A percentile compares a stretch with the other conserved stretches of the same genome.
phyloP scores from a whole-genome alignment of 2,329 filamentous ascomycete genomes.

The Aureobasidium sp. region DNA sequence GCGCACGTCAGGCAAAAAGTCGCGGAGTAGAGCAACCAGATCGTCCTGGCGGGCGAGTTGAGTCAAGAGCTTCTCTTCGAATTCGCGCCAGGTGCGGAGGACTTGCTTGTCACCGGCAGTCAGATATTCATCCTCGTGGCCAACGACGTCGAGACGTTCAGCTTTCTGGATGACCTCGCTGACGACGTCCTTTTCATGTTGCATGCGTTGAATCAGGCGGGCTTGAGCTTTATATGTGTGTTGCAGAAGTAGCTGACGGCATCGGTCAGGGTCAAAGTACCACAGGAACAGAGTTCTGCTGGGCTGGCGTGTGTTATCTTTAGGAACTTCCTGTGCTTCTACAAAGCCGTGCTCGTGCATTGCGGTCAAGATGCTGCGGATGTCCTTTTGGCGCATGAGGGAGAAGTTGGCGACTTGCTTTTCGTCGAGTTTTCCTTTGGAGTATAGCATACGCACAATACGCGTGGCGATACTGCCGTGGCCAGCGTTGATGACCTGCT shows the following conservation, averaged over 20 bases:
- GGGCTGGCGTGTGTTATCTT: conserved; percentile 73
- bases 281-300: conserved; percentile 84
- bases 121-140: conserved; percentile 74
- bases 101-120: conserved; percentile 64
- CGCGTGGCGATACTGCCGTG: conserved; percentile 73
- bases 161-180: conserved; percentile 71
- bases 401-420: conserved; percentile 75
- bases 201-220: conserved; percentile 71
- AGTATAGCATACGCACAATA: conserved; percentile 75
- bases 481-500: conserved; percentile 69
- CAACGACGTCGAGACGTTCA: conserved; percentile 77
- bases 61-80: conserved; percentile 64
- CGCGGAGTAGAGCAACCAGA: conserved; percentile 72
- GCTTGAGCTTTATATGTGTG: conserved; percentile 87
- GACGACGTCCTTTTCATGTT: conserved; percentile 65
- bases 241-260: conserved; percentile 63
- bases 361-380: conserved; percentile 74
- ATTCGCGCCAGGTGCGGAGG: conserved; percentile 55
- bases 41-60: conserved; percentile 80
- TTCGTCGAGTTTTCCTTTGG: conserved; percentile 91
- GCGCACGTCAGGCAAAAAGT: conserved; percentile 37
- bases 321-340: conserved; percentile 89
- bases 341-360: conserved; percentile 83
- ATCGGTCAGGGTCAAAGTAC: conserved; percentile 76
- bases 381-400: conserved; percentile 76